Conservation (phyloP, 169 alveolate genomes). For the Plasmodium sp. region DNA sequence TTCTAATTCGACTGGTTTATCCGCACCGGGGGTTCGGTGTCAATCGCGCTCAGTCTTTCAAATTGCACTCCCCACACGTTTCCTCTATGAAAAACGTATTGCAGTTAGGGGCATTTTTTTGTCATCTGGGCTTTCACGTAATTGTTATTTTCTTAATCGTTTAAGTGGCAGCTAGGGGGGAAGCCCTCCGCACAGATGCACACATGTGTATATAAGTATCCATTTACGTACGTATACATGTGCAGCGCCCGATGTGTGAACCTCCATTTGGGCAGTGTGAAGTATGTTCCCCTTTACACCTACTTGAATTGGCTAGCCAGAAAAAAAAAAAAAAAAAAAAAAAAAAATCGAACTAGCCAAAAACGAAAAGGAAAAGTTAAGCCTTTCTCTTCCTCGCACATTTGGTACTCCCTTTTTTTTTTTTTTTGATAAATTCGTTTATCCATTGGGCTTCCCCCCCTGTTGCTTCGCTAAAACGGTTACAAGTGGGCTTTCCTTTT, state of each 20-base stretch:
- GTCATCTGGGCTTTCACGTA: neutral
- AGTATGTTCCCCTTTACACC: neutral
- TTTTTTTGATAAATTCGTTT: neutral
- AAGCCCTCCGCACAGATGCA: neutral
- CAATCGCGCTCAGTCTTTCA: no score
- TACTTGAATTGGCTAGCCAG: neutral
- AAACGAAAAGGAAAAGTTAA: neutral
- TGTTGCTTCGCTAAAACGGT: neutral
- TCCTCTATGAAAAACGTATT: neutral
- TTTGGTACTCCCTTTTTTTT: neutral
- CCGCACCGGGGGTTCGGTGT: no score
- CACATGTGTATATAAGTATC: neutral
- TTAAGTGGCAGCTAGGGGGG: neutral
- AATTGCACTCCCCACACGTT: neutral
- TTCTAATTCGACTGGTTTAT: no score
- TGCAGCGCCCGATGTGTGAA: neutral
- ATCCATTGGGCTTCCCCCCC: neutral
- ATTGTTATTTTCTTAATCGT: neutral
- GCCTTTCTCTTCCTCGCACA: neutral
- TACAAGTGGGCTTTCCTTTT: neutral
- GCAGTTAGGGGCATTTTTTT: neutral
- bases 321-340: neutral
- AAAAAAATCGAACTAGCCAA: neutral
- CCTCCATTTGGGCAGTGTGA: neutral
- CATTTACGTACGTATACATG: neutral